Base-by-base conservation (phyloP, 108 stramenopile species). In the Nannochloropsis granulata region DNA sequence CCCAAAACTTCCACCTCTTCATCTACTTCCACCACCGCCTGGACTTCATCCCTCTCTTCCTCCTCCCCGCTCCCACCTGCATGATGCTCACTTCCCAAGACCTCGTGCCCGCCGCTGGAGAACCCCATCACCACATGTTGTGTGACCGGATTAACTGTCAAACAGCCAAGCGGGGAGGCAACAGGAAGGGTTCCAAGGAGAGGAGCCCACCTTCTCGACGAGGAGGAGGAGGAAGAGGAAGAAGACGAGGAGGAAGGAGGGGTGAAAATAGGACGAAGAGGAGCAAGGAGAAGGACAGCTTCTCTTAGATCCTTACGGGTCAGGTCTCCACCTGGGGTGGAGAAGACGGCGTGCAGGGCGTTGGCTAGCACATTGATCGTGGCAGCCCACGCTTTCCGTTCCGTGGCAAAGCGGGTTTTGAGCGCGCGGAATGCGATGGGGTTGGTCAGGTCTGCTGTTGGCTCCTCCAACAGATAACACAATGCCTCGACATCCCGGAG, bases 321-420 rank as follows among this genome's bases (percentile, higher is more conserved):
- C 79, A 80, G 25, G 10, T 42, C 43, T 24, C 79, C 79, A 13
- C 8, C 79, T 13, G 84, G 84, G 14, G 82, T 83, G 23, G 83
- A 44, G 43, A 86, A 89, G 19, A 89, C 85, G 3, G 83, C 79
- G 82, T 91, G 86, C 83, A 91, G 78, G 24, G 90, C 90, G 78
- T 90, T 89, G 34, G 90, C 90, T 14, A 91, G 86, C 34, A 91
- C 86, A 81, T 91, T 91, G 80, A 91, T 89, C 21, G 90, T 91
- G 21, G 90, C 83, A 26, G 90, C 90, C 82, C 90, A 87, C n/a
- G 83, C 85, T 23, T 79, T 86, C 2, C 89, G 85, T 11, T 81
- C 56, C 14, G 16, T 23, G 71, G 88, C 87, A 44, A 89, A 88
- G 44, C 42, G 43, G 16, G 24, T 21, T 23, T 82, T 81, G 24